phyloP scores from a whole-genome alignment of 2,329 filamentous ascomycete genomes.

The Aspergillus terreus region DNA sequence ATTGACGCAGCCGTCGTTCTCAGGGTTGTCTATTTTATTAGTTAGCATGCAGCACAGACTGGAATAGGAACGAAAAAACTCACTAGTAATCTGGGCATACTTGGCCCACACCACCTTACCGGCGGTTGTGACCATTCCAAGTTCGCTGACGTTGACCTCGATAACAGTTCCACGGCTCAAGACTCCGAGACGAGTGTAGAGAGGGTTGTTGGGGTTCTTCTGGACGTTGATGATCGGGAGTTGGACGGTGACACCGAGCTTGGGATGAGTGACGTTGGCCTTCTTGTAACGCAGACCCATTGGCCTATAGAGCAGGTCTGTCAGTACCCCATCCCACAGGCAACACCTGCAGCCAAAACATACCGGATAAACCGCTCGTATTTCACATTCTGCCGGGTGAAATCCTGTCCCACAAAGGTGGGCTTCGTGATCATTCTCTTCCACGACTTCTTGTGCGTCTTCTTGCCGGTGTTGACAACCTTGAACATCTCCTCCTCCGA shows the following conservation, averaged over 20 bases:
- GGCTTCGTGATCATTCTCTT: conserved; percentile 69
- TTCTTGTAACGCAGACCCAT: conserved; percentile 80
- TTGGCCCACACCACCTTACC: conserved; percentile 94
- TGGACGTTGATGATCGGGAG: conserved; percentile 74
- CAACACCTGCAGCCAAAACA: background rate
- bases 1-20: conserved; percentile 62
- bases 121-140: conserved; percentile 83
- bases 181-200: conserved; percentile 91
- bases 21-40: conserved; percentile 30
- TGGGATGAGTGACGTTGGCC: conserved; percentile 66
- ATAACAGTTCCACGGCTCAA: conserved; percentile 79
- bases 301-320: conserved; percentile 35
- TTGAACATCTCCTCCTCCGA: conserved; percentile 97
- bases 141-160: conserved; percentile 89
- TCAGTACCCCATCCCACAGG: background rate
- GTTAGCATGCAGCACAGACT: conserved; percentile 6
- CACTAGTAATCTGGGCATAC: conserved; percentile 65
- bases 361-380: conserved; percentile 64
- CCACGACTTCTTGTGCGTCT: conserved; percentile 77
- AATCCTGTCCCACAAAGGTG: conserved; percentile 87
- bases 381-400: conserved; percentile 83
- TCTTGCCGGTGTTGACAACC: conserved; percentile 93
- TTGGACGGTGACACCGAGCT: conserved; percentile 82
- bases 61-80: background rate
- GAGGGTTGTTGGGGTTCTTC: conserved; percentile 83